Evolutionary conservation across 805 yeast species (phyloP), one percentile per base, ranked within the genome.

Genomic region (Brettanomyces anomalus): DNA sequence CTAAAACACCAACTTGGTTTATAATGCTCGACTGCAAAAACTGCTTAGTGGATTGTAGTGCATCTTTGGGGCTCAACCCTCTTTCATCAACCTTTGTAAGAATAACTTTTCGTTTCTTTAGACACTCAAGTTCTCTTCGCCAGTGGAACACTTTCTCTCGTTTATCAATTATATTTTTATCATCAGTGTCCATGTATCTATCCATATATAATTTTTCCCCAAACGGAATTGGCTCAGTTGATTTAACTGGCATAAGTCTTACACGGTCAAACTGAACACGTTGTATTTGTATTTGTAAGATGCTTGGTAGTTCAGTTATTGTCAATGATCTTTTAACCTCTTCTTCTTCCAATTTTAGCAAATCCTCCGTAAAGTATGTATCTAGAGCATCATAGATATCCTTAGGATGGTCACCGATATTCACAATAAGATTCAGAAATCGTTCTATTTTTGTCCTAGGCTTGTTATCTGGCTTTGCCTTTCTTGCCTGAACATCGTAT

Each of bases 361-460:
- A 58, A 50, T 86, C 96, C 42, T 81, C 88, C 40, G 77, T 76
- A 56, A 89, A 89, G 53, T 80, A 85, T 15, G 79, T 75, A 60
- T 93, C 97, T 41, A 93, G 69, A 0, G 97, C 93, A 58, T 86
- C 96, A 57, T 93, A 90, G 14, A 90, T 75, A 57, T 85, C 85
- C 52, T 81, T 79, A 2, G 97, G 96, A 44, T 86, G 90, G 49
- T 83, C 90, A 35, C 89, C 83, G 31, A 90, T 82, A 52, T 87
- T 89, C 14, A 90, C 88, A 50, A 89, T 74, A 49, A 93, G 65
- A 48, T 88, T 85, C 42, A 83, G 72, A 54, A 86, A 90, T 42
- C 95, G 64, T 58, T 90, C 97, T 30, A 71, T 66, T 55, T 76
- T 79, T 3, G 71, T 62, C 43, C 85, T 65, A 32, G 70, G 57